Percentiles rank a stretch among this genome's conserved stretches.
Evolutionary conservation across 2,329 filamentous ascomycete genomes (phyloP).

Genomic region (Paradendryphiella salina): DNA sequence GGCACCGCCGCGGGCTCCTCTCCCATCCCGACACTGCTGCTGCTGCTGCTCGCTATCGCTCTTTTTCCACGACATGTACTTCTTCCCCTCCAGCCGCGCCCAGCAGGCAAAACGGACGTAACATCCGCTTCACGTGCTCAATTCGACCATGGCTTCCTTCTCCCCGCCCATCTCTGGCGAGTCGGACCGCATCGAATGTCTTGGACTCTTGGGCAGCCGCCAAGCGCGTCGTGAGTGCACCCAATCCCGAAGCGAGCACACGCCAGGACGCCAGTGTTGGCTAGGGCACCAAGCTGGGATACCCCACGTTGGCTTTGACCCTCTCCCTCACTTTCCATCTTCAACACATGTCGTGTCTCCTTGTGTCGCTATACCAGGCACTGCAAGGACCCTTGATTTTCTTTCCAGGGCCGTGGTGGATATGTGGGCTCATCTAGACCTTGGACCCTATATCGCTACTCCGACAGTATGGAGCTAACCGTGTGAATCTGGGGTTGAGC

Average conservation of each 20-base stretch:
- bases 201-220: constrained; percentile 18
- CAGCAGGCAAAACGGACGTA: background rate
- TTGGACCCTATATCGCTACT: constrained; percentile 6
- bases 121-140: background rate
- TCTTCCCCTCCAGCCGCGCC: background rate
- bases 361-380: background rate
- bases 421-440: constrained; percentile 2
- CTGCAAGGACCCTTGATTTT: background rate
- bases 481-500: constrained; percentile 28
- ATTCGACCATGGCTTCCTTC: background rate
- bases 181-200: constrained; percentile 23
- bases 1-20: background rate
- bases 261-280: constrained; percentile 12
- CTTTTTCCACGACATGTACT: too few relatives aligned
- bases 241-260: constrained; percentile 13
- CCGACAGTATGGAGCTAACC: constrained; percentile 5
- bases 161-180: constrained; percentile 18
- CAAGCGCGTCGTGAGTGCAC: constrained; percentile 22
- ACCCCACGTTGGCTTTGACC: constrained; percentile 1
- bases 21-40: background rate
- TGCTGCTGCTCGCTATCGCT: background rate
- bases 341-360: background rate
- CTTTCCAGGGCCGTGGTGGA: background rate
- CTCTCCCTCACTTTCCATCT: background rate
- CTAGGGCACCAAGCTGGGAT: constrained; percentile 8